Base-by-base conservation (phyloP, 352 stramenopile genomes). In the Pythium phragmitis region DNA sequence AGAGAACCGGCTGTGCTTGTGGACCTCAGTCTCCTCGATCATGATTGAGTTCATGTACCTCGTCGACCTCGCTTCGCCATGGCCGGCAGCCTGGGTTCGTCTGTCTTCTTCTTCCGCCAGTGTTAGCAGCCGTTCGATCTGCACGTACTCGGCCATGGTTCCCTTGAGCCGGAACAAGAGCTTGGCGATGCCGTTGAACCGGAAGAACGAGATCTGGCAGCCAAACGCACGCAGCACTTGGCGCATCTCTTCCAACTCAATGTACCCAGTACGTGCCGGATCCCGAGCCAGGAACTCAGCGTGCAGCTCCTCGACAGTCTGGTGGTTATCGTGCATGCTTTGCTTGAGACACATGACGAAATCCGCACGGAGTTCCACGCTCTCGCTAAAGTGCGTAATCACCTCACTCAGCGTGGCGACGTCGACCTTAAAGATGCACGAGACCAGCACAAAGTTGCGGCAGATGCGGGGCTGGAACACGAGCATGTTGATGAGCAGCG, bases 281-380 rank as follows among this genome's bases (percentile, higher is more conserved):
- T 88, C 79, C 3, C 60, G 54, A 0, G 62, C 59, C 9, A 41
- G 49, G 19, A 70, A 26, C 19, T 60, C 42, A n/a, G 56, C 28
- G 12, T 74, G 60, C 36, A 89, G 51, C n/a, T 87, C 76, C 1
- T 69, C 51, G 21, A 69, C 17, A 14, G 43, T 63, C 47, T 57
- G 57, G 21, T 59, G 5, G 54, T 58, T 43, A 0, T 61, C 41
- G 17, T 21, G 54, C 34, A 69, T 63, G 45, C 19, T 63, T 26
- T 56, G n/a, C 41, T 67, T 67, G n/a, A 67, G 50, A 39, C 6
- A 70, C 63, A 79, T 21, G 21, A 21, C 21, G 12, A 70, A 70
- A 17, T 70, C 63, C 0, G 57, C 48, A 2, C 64, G 64, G 4
- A 70, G 46, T 41, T 66, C 45, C 4, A 70, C 53, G 26, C 34